Conservation (phyloP, 345 rosid genomes). For the Citrus sinensis region DNA sequence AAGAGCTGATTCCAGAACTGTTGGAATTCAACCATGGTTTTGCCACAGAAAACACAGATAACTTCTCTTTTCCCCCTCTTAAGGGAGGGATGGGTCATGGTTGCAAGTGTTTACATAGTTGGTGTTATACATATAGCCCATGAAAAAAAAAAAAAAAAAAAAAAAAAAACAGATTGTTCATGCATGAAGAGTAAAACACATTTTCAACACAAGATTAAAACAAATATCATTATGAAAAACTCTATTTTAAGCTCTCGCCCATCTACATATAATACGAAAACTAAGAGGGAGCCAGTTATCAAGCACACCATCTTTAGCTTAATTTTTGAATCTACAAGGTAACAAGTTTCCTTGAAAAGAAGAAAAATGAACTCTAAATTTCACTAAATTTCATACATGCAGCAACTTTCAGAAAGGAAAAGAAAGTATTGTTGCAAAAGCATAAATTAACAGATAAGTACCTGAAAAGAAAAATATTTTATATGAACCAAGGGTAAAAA, state of each 20-base stretch:
- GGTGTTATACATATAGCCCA: background rate
- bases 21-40: background rate
- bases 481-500: background rate
- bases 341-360: background rate
- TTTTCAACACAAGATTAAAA: background rate
- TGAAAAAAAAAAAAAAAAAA: background rate
- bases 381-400: background rate
- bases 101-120: background rate
- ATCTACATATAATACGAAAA: background rate
- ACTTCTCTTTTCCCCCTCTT: background rate
- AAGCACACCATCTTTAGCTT: background rate
- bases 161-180: background rate
- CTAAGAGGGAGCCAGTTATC: background rate
- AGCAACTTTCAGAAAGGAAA: background rate
- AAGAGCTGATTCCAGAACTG: no score
- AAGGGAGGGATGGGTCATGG: background rate
- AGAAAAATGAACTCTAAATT: background rate
- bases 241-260: background rate
- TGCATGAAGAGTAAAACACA: background rate
- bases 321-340: background rate
- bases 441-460: background rate
- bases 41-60: background rate
- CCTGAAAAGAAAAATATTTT: background rate
- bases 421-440: background rate
- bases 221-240: background rate